These are phyloP conservation scores for Bathelium albidoporum DNA, from an alignment of 495 filamentous ascomycete genomes.

Conservation along the genomic window DNA sequence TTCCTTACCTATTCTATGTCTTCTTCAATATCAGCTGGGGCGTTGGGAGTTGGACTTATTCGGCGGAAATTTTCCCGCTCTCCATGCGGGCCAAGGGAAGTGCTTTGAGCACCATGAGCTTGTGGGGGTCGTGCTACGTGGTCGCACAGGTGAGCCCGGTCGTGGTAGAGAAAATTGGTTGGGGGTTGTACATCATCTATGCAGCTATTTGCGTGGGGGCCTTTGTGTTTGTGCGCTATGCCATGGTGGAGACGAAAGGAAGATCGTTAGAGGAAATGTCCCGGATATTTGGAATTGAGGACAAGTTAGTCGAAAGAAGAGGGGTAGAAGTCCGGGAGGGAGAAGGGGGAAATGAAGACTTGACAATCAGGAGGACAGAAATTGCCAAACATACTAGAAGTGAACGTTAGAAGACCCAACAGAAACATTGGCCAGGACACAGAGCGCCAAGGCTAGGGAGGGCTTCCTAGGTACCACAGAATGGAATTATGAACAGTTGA, in stretches of 20 bases:
- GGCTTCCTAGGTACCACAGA: too few relatives aligned
- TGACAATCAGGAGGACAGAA: background rate
- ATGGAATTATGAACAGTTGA: too few relatives aligned
- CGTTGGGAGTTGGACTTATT: conserved; percentile 26
- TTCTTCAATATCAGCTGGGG: conserved; percentile 28
- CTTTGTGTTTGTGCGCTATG: conserved; percentile 20
- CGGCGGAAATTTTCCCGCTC: conserved; percentile 25
- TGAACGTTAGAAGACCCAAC: background rate
- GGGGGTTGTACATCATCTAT: conserved; percentile 24
- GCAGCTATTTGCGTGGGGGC: conserved; percentile 21
- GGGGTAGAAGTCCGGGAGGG: background rate
- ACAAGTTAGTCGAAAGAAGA: background rate
- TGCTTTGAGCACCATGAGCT: conserved; percentile 23
- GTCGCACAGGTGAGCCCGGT: conserved; percentile 24
- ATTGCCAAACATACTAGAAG: background rate
- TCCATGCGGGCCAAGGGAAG: conserved; percentile 24
- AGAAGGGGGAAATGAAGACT: background rate
- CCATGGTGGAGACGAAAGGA: background rate
- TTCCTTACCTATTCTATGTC: conserved; percentile 24
- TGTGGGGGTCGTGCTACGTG: conserved; percentile 25
- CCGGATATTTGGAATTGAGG: background rate
- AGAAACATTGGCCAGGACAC: too few relatives aligned
- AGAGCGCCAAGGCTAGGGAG: too few relatives aligned
- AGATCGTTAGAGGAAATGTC: conserved; percentile 3
- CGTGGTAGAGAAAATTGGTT: conserved; percentile 23